A percentile compares a stretch with the other conserved stretches of the same genome.
Evolutionary conservation across 805 yeast species (phyloP).

Genomic region (Brettanomyces nanus): DNA sequence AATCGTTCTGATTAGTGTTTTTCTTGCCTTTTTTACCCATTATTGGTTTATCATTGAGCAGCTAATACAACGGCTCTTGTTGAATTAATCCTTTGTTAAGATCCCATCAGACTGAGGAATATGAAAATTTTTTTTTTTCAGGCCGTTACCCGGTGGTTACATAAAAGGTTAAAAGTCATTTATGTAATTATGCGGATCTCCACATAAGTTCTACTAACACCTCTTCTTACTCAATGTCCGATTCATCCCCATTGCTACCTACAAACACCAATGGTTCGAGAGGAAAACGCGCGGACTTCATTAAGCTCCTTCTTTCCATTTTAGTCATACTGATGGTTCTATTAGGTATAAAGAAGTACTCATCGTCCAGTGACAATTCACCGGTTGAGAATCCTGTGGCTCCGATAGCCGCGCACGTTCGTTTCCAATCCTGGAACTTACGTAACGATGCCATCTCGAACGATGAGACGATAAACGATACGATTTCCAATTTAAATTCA

Average conservation of each 20-base stretch:
- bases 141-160: no score
- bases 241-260: no score
- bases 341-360: background rate
- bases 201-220: no score
- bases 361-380: background rate
- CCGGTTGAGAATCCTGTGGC: background rate
- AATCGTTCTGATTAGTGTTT: slow-evolving; percentile 56
- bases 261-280: no score
- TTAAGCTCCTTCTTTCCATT: background rate
- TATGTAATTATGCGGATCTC: no score
- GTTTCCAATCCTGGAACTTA: slow-evolving; percentile 24
- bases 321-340: background rate
- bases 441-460: slow-evolving; percentile 21
- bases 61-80: no score
- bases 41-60: no score
- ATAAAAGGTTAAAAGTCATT: no score
- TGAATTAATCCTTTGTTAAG: no score
- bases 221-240: no score
- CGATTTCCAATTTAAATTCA: slow-evolving; percentile 12
- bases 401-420: background rate
- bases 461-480: slow-evolving; percentile 13
- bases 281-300: background rate
- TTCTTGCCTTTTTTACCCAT: slow-evolving; percentile 38
- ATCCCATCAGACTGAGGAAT: no score
- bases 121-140: no score